Evolutionary conservation across 495 filamentous ascomycete genomes (phyloP).

Genomic region (Penicillium soppii): DNA sequence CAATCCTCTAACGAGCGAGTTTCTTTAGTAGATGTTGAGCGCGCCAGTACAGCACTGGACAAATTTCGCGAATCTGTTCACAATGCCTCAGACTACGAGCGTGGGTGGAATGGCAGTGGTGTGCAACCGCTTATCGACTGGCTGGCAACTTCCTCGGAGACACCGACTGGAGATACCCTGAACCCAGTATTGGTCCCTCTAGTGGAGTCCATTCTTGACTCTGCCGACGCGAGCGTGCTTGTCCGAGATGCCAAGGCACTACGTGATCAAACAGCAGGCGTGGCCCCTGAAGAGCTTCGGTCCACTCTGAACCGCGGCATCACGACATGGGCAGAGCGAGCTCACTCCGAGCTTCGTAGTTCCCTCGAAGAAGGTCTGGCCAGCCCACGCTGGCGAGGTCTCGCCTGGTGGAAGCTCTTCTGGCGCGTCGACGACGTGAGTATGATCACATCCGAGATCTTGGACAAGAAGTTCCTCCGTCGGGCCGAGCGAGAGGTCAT

Average conservation of each 20-base stretch:
- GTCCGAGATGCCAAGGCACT: constrained; percentile 46
- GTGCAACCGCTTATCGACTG: constrained; percentile 65
- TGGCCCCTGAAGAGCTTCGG: constrained; percentile 42
- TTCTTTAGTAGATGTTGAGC: constrained; percentile 53
- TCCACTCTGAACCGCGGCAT: constrained; percentile 56
- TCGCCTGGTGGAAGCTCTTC: constrained; percentile 93
- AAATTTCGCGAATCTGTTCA: constrained; percentile 65
- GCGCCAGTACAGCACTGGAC: constrained; percentile 56
- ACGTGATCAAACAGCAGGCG: constrained; percentile 28
- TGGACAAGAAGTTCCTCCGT: constrained; percentile 70
- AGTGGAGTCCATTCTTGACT: constrained; percentile 63
- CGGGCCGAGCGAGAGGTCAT: constrained; percentile 72
- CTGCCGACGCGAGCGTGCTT: constrained; percentile 53
- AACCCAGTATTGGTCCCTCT: constrained; percentile 64
- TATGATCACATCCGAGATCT: constrained; percentile 73
- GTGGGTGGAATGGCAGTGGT: constrained; percentile 70
- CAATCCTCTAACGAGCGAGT: constrained; percentile 29
- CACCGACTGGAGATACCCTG: constrained; percentile 40
- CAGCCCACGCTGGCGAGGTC: constrained; percentile 65
- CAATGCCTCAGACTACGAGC: constrained; percentile 69
- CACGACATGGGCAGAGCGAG: constrained; percentile 69
- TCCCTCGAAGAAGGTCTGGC: constrained; percentile 73
- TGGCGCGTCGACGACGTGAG: constrained; percentile 92
- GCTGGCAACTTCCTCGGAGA: constrained; percentile 54
- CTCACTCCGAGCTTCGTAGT: constrained; percentile 79